phyloP scores from a whole-genome alignment of 1,284 basidiomycete species.

The Cutaneotrichosporon dermatis region DNA sequence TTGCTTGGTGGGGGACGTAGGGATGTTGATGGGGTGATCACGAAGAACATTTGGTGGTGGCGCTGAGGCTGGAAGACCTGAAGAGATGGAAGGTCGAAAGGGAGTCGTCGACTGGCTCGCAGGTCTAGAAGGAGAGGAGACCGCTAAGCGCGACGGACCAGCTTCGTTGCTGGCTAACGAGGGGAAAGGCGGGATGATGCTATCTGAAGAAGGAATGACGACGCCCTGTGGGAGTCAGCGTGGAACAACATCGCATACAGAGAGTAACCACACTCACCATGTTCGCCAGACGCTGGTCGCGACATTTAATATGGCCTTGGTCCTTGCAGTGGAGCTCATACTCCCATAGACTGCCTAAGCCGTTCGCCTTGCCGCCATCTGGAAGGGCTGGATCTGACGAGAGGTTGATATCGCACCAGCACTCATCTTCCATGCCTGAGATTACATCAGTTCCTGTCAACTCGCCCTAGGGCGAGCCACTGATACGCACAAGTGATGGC shows the following conservation, averaged over 20 bases:
- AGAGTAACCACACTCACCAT: background rate
- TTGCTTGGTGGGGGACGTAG: background rate
- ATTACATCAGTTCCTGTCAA: constrained; percentile 2
- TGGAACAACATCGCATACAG: background rate
- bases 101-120: too few species aligned
- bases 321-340: constrained; percentile 21
- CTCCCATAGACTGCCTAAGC: constrained; percentile 35
- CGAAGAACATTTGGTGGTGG: background rate
- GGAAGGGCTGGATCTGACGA: constrained; percentile 28
- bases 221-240: background rate
- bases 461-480: constrained; percentile 22
- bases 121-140: background rate
- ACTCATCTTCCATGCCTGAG: constrained; percentile 42
- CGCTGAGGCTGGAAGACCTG: background rate
- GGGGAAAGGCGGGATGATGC: background rate
- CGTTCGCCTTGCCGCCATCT: constrained; percentile 31
- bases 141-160: background rate
- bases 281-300: constrained; percentile 9
- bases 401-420: constrained; percentile 38
- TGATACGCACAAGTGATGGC: constrained; percentile 35
- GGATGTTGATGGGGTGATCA: background rate
- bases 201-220: background rate
- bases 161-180: background rate
- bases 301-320: constrained; percentile 1
- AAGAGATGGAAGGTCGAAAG: background rate